Evolutionary conservation across 164 flowering plant species (phyloP), one percentile per base, ranked within the genome.

Genomic region (Nymphaea colorata): DNA sequence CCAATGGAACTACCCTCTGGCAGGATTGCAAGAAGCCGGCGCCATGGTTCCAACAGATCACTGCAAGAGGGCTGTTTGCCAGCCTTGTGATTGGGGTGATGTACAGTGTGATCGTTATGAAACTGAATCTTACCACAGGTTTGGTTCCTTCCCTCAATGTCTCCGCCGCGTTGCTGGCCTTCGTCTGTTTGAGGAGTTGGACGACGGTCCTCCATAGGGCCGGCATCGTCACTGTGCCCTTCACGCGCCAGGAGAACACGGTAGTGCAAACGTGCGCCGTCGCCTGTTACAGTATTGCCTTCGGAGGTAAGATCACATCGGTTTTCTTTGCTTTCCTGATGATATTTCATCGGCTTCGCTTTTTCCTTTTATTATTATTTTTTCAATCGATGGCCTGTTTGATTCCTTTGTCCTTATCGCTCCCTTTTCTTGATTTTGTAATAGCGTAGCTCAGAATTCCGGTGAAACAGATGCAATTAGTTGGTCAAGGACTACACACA

Each of bases 251-350:
- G 77, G 97, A 94, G 82, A 94, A 94, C 64, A 94, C 97, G 5
- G 85, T 94, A 77, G 85, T 94, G 25, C 98, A 91, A 71, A 91
- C 98, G 0, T 91, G 93, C 71, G 85, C 93, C 3, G 97, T 91
- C 67, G 98, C 98, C 4, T 89, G 98, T 61, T 94, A 88, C 66
- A 85, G 90, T 79, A 85, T 89, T 70, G 80, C 91, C 36, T 75
- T 83, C 63, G 93, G 90, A 88, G 98, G 98, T 93, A 53, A 11
- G 76, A 15, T 10, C 4, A 16, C 4, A 45, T n/a, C 17, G 55
- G 12, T 55, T 55, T 16, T 55, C 59, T 55, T 55, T 10, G 16
- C 36, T 25, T 25, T 25, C 36, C 36, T 25, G 55, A 47, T 2
- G 55, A 47, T 6, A 4, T 47, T 47, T 12, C 55, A 47, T 47